Percentiles rank a stretch among this genome's conserved stretches.
Evolutionary conservation across 2,329 filamentous ascomycete species (phyloP).

Genomic region (Xylariomycetidae sp.): DNA sequence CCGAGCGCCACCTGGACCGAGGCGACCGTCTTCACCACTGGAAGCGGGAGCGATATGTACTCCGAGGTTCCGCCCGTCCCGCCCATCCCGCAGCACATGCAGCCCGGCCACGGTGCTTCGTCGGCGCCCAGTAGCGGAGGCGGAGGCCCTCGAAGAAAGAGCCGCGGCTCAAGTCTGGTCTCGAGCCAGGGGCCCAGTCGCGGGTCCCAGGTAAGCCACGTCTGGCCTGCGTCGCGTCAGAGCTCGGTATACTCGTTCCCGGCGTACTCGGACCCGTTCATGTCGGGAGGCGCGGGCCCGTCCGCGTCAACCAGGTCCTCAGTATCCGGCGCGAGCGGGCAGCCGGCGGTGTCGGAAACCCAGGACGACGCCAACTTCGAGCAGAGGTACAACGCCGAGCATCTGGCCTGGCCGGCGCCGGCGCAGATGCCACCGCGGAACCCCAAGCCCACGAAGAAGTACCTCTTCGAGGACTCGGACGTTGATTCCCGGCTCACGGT

Average conservation of each 20-base stretch:
- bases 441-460: constrained; percentile 6
- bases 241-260: constrained; percentile 6
- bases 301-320: no score
- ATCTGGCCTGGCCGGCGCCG: constrained; percentile 9
- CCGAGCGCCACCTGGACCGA: constrained; percentile 17
- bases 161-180: background rate
- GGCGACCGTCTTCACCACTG: constrained; percentile 14
- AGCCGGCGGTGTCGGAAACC: no score
- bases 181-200: background rate
- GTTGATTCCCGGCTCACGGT: constrained; percentile 6
- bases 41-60: background rate
- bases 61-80: constrained; percentile 14
- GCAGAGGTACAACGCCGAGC: no score
- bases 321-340: no score
- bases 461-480: constrained; percentile 13
- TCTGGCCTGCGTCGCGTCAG: background rate
- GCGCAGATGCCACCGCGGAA: background rate
- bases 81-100: constrained; percentile 10
- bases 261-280: constrained; percentile 1
- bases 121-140: no score
- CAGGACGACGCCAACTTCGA: no score
- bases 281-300: no score
- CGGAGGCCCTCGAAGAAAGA: no score
- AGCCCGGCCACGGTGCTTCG: no score
- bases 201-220: background rate